Conservation (phyloP, 2,329 filamentous ascomycete genomes). For the Aspergillus ibericus region DNA sequence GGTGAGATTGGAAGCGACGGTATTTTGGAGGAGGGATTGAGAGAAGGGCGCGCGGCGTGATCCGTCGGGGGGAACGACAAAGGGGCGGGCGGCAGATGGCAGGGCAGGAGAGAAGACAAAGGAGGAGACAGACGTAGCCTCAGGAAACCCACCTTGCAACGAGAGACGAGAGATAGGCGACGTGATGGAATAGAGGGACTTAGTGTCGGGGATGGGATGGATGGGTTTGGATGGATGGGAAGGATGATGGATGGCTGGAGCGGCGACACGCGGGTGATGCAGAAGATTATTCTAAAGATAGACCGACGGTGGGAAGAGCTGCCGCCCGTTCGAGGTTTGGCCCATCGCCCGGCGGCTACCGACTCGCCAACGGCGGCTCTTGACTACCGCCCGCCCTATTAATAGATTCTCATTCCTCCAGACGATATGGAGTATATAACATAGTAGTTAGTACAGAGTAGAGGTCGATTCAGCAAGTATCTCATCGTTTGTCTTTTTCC, state of each 20-base stretch:
- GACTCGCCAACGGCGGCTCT: constrained; percentile 7
- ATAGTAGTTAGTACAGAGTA: too few relatives aligned
- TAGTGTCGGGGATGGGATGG: constrained; percentile 11
- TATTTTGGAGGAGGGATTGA: constrained; percentile 11
- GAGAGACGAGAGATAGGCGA: constrained; percentile 12
- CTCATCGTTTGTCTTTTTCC: too few relatives aligned
- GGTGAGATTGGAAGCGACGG: constrained; percentile 11
- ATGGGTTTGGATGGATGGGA: constrained; percentile 15
- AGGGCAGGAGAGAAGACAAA: constrained; percentile 4
- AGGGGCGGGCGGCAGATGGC: background rate
- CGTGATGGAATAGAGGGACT: background rate
- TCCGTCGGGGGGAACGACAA: background rate
- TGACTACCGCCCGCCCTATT: constrained; percentile 4
- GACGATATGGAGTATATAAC: too few relatives aligned
- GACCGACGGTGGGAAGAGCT: constrained; percentile 11
- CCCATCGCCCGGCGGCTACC: background rate
- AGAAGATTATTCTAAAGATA: constrained; percentile 39
- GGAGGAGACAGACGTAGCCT: constrained; percentile 3
- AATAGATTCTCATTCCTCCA: background rate
- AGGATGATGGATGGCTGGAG: constrained; percentile 22
- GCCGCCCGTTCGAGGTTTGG: background rate
- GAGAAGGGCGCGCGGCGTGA: background rate
- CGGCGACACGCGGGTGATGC: constrained; percentile 27
- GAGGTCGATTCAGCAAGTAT: too few relatives aligned
- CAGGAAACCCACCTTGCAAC: constrained; percentile 16